phyloP scores from a whole-genome alignment of 768 basidiomycete genomes.

The Hypholoma sublateritium region DNA sequence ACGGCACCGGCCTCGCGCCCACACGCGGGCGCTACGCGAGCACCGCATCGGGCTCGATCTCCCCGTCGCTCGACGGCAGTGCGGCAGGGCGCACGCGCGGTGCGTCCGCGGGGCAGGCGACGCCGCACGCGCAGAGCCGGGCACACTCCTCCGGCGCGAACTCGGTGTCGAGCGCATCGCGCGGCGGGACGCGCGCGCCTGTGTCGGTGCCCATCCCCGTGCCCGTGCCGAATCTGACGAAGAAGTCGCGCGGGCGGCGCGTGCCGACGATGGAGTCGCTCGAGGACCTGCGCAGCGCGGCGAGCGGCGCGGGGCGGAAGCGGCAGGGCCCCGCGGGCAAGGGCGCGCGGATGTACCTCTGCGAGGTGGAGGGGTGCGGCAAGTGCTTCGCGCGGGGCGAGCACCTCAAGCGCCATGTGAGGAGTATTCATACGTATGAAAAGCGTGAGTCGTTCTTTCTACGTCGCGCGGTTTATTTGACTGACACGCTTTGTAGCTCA shows the following conservation, averaged over 20 bases:
- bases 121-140: constrained; percentile 2
- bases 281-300: constrained; percentile 34
- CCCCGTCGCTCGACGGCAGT: neutral
- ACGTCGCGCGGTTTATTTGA: neutral
- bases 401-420: constrained; percentile 86
- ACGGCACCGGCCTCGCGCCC: neutral
- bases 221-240: constrained; percentile 67
- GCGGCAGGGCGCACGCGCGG: neutral
- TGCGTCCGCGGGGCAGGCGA: neutral
- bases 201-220: constrained; percentile 48
- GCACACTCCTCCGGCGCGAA: constrained; percentile 7
- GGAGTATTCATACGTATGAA: constrained; percentile 89
- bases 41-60: neutral
- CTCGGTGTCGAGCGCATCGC: neutral
- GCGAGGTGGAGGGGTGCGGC: constrained; percentile 79
- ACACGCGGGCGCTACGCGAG: neutral
- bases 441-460: constrained; percentile 63
- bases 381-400: constrained; percentile 89
- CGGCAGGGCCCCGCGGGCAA: constrained; percentile 36
- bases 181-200: constrained; percentile 13
- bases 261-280: constrained; percentile 53
- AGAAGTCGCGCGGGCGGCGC: constrained; percentile 67
- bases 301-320: constrained; percentile 33
- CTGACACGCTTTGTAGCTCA: constrained; percentile 51
- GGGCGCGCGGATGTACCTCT: constrained; percentile 56